Evolutionary conservation across 2,329 filamentous ascomycete genomes (phyloP).

Genomic region (Pseudogymnoascus sp.): DNA sequence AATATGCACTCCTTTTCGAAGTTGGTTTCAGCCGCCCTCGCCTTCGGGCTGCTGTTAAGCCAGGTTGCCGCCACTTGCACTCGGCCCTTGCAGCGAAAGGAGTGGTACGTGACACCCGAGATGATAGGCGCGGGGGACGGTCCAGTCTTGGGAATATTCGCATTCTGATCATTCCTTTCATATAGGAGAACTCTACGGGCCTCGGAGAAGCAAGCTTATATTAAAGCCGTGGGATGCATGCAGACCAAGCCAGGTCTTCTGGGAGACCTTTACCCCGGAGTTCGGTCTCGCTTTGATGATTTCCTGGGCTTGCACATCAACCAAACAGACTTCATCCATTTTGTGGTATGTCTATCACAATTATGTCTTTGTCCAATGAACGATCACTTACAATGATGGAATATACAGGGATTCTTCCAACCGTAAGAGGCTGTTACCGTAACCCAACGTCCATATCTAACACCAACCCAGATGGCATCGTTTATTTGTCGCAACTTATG

Average conservation of each 20-base stretch:
- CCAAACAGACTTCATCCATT: slow-evolving; percentile 39
- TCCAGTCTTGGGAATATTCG: neutral
- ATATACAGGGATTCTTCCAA: neutral
- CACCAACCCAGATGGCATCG: slow-evolving; percentile 29
- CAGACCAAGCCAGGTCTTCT: slow-evolving; percentile 32
- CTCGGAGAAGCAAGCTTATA: slow-evolving; percentile 35
- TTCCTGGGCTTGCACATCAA: slow-evolving; percentile 44
- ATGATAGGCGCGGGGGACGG: neutral
- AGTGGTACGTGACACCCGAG: neutral
- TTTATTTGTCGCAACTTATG: slow-evolving; percentile 28
- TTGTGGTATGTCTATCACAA: slow-evolving; percentile 13
- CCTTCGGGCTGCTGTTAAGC: neutral
- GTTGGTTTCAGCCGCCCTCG: neutral
- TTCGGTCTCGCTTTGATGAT: slow-evolving; percentile 43
- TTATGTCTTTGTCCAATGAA: slow-evolving; percentile 22
- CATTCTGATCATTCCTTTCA: neutral
- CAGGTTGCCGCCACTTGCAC: neutral
- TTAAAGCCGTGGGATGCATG: slow-evolving; percentile 39
- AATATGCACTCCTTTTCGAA: neutral
- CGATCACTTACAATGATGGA: neutral
- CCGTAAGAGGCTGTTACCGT: neutral
- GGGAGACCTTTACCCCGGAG: slow-evolving; percentile 33
- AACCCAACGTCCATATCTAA: neutral
- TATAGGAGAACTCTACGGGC: slow-evolving; percentile 29
- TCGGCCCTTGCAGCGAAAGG: neutral